Conservation (phyloP, 148 eudicot genomes). For the Vaccinium darrowii region DNA sequence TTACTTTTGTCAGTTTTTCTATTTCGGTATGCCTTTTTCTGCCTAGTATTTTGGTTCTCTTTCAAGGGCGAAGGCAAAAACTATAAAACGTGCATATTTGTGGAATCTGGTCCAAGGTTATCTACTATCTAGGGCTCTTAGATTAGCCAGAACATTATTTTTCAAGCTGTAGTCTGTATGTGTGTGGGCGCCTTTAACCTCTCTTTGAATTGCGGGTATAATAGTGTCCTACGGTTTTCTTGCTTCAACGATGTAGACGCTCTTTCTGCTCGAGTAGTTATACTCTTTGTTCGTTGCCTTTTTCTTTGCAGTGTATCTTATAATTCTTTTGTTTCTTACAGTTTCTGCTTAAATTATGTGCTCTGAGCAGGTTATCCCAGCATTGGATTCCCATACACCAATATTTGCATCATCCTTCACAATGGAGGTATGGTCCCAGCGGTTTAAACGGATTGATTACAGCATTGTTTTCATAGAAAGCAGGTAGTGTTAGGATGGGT, state of each 20-base stretch:
- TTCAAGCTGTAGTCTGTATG: not conserved
- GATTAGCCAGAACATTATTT: not conserved
- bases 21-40: not conserved
- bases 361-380: slow-evolving; percentile 82
- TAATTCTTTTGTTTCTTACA: not conserved
- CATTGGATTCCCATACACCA: slow-evolving; percentile 81
- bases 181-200: not conserved
- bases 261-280: not conserved
- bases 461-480: not conserved
- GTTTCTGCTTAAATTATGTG: not conserved
- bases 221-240: not conserved
- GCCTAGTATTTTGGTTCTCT: too few relatives aligned
- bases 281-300: not conserved
- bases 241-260: slow-evolving; percentile 1
- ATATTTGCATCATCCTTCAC: slow-evolving; percentile 96
- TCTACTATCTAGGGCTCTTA: not conserved
- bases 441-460: not conserved
- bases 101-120: not conserved
- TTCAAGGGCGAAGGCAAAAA: too few relatives aligned
- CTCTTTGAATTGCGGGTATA: not conserved
- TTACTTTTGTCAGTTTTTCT: not conserved
- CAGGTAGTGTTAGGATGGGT: too few relatives aligned
- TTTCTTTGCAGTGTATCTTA: not conserved
- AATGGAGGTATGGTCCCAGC: slow-evolving; percentile 64
- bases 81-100: not conserved